These are phyloP conservation scores for Pythium plurisporium DNA, from an alignment of 352 stramenopile species.

Conservation along the genomic window DNA sequence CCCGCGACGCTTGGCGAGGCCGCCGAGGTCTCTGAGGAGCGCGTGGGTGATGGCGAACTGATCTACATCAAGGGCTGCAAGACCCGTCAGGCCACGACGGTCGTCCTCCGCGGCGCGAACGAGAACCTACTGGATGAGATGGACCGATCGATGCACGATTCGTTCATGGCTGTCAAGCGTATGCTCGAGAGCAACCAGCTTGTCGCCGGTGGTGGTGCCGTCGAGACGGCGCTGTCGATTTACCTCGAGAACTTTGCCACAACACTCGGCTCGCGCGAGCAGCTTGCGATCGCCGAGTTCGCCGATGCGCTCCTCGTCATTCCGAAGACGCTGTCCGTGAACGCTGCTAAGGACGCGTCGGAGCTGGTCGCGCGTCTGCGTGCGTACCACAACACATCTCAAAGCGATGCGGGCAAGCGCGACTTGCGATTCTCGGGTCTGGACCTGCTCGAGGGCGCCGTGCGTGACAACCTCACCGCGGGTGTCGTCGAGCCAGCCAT, in stretches of 20 bases:
- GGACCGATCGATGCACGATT: constrained; percentile 98
- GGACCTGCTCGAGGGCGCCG: constrained; percentile 93
- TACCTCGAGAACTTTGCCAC: constrained; percentile 98
- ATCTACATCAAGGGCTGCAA: constrained; percentile 98
- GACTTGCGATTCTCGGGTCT: constrained; percentile 91
- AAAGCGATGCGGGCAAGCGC: constrained; percentile 76
- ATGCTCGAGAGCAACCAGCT: constrained; percentile 99
- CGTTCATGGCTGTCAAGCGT: constrained; percentile 99
- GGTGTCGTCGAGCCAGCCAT: constrained; percentile 99
- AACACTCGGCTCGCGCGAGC: constrained; percentile 95
- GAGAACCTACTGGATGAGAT: constrained; percentile 99
- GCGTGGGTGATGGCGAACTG: constrained; percentile 98
- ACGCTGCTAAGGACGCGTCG: constrained; percentile 98
- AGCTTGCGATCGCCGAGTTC: constrained; percentile 99
- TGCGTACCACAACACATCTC: constrained; percentile 95
- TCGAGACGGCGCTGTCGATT: constrained; percentile 97
- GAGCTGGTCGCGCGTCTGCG: constrained; percentile 97
- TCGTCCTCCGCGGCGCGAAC: constrained; percentile 98
- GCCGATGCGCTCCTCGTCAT: constrained; percentile 97
- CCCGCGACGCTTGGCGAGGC: constrained; percentile 89
- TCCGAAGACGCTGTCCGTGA: constrained; percentile 98
- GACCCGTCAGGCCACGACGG: constrained; percentile 91
- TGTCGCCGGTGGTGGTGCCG: constrained; percentile 96
- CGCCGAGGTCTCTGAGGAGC: constrained; percentile 92
- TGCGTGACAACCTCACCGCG: constrained; percentile 95